phyloP scores from a whole-genome alignment of 768 basidiomycete genomes.

The Artomyces pyxidatus region DNA sequence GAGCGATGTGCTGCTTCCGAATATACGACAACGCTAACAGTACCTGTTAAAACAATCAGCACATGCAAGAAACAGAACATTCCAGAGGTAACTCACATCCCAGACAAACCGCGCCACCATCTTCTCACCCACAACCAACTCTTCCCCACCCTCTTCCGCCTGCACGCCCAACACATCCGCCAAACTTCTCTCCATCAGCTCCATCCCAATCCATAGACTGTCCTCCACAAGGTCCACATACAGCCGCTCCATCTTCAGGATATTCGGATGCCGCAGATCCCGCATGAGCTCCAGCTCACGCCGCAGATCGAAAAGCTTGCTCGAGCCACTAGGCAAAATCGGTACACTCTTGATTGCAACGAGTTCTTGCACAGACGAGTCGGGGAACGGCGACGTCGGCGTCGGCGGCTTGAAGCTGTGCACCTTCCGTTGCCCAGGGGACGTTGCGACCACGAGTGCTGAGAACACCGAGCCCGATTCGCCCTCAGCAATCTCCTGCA shows the following conservation, averaged over 20 bases:
- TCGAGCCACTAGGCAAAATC: slow-evolving; percentile 46
- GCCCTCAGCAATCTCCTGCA: slow-evolving; percentile 77
- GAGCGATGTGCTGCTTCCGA: slow-evolving; percentile 58
- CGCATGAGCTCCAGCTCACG: slow-evolving; percentile 55
- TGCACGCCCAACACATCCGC: slow-evolving; percentile 66
- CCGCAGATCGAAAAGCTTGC: slow-evolving; percentile 56
- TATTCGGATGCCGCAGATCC: slow-evolving; percentile 48
- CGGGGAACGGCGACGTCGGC: slow-evolving; percentile 11
- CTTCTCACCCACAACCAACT: slow-evolving; percentile 61
- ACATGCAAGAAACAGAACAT: neutral
- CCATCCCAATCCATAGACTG: slow-evolving; percentile 80
- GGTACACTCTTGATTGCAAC: slow-evolving; percentile 75
- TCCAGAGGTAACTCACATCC: slow-evolving; percentile 54
- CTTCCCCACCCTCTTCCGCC: slow-evolving; percentile 54
- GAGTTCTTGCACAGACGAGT: slow-evolving; percentile 14
- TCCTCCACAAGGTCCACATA: slow-evolving; percentile 54
- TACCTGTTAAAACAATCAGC: slow-evolving; percentile 33
- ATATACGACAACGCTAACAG: slow-evolving; percentile 61
- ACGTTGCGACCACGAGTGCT: slow-evolving; percentile 24
- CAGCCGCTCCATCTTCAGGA: slow-evolving; percentile 60
- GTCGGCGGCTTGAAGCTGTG: slow-evolving; percentile 7
- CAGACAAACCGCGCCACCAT: slow-evolving; percentile 66
- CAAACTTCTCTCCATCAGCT: slow-evolving; percentile 82
- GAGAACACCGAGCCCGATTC: slow-evolving; percentile 68
- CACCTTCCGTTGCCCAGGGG: neutral